phyloP scores from a whole-genome alignment of 2,329 filamentous ascomycete genomes.

The Phialophora macrospora region DNA sequence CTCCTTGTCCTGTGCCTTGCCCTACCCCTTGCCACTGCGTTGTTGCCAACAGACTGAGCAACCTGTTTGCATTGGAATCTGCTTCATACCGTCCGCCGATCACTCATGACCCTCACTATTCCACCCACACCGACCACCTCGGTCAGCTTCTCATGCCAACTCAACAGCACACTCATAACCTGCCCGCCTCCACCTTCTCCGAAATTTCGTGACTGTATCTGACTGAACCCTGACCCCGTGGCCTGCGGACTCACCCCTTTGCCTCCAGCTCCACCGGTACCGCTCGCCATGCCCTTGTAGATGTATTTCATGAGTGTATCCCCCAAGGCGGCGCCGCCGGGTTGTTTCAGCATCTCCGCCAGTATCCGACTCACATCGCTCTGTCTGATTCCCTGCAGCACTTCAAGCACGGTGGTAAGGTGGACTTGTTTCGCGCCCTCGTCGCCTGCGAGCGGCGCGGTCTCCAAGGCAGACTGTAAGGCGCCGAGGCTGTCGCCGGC shows the following conservation, averaged over 20 bases:
- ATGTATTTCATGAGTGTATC: constrained; percentile 98
- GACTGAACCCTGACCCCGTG: constrained; percentile 76
- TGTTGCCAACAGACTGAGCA: not conserved
- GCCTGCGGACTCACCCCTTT: constrained; percentile 63
- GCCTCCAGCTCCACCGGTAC: constrained; percentile 27
- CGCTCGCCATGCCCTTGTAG: constrained; percentile 55
- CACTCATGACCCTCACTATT: constrained; percentile 93
- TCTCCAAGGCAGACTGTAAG: constrained; percentile 80
- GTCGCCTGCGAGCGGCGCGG: constrained; percentile 70
- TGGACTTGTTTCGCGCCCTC: constrained; percentile 75
- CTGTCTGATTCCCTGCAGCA: constrained; percentile 93
- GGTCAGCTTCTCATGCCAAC: constrained; percentile 98
- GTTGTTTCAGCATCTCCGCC: constrained; percentile 75
- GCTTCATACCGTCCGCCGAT: constrained; percentile 82
- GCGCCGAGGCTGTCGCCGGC: constrained; percentile 88
- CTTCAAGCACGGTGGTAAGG: constrained; percentile 85
- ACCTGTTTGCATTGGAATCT: not conserved
- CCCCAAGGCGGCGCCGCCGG: constrained; percentile 80
- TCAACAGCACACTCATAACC: constrained; percentile 93
- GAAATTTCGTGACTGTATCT: constrained; percentile 65
- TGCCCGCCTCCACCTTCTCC: constrained; percentile 74
- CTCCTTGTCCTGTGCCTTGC: not conserved
- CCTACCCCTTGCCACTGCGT: not conserved
- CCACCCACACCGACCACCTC: constrained; percentile 91
- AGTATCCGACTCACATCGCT: constrained; percentile 92